Conservation (phyloP, 345 rosid genomes). For the Ricinus communis region DNA sequence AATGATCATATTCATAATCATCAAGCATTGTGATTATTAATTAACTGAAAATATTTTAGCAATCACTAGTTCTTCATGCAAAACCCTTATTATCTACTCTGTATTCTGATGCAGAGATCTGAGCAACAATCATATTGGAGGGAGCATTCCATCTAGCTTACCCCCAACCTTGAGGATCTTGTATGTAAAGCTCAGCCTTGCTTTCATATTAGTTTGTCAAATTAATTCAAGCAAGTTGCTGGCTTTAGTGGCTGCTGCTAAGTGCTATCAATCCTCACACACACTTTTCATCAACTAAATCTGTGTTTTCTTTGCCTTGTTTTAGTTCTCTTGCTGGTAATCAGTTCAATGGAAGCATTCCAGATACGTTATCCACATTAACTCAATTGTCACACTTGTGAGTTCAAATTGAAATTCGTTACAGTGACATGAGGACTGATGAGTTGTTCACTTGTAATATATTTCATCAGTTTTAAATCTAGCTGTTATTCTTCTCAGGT, state of each 20-base stretch:
- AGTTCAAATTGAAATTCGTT: constrained; percentile 27
- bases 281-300: neutral
- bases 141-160: constrained; percentile 67
- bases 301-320: constrained; percentile 17
- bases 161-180: constrained; percentile 64
- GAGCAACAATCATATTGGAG: constrained; percentile 79
- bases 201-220: neutral
- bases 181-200: constrained; percentile 39
- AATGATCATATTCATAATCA: neutral
- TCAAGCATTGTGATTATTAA: neutral
- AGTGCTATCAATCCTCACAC: neutral
- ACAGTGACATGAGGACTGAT: neutral
- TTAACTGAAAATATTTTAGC: neutral
- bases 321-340: constrained; percentile 61
- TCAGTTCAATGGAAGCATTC: constrained; percentile 62
- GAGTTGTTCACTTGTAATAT: constrained; percentile 2
- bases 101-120: constrained; percentile 63
- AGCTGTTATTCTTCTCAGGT: constrained; percentile 40
- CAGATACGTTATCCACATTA: constrained; percentile 41
- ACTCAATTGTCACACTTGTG: constrained; percentile 55
- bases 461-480: constrained; percentile 12
- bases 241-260: neutral
- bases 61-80: neutral
- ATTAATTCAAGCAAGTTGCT: neutral
- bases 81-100: constrained; percentile 11